Conservation (phyloP, 345 rosid genomes). For the Pelargonium nanum region DNA sequence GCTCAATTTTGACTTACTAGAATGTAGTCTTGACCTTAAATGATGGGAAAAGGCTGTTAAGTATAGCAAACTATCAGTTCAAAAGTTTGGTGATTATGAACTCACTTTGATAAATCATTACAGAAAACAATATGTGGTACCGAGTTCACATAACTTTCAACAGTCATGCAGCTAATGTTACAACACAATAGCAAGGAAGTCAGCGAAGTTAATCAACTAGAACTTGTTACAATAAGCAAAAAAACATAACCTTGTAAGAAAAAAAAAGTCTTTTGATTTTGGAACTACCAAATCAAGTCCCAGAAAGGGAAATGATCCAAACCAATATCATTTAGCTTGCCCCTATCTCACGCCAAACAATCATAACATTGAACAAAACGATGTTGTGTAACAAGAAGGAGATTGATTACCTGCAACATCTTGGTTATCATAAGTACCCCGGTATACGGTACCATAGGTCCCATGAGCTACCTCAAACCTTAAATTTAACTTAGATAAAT, state of each 20-base stretch:
- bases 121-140: too few relatives aligned
- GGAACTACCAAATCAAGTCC: background rate
- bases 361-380: background rate
- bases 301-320: background rate
- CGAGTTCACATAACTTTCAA: too few relatives aligned
- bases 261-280: too few relatives aligned
- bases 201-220: background rate
- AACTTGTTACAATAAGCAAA: too few relatives aligned
- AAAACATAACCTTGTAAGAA: too few relatives aligned
- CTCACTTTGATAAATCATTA: too few relatives aligned
- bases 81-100: too few relatives aligned
- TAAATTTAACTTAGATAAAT: slow-evolving; percentile 66
- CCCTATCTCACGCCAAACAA: too few relatives aligned
- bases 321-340: background rate
- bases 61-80: too few relatives aligned
- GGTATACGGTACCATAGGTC: slow-evolving; percentile 73
- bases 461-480: slow-evolving; percentile 62
- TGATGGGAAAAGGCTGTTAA: too few relatives aligned
- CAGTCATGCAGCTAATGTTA: background rate
- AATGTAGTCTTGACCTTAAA: too few relatives aligned
- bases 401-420: slow-evolving; percentile 64
- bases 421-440: slow-evolving; percentile 64
- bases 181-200: background rate
- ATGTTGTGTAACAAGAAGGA: background rate
- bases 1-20: too few relatives aligned